Evolutionary conservation across 2,329 filamentous ascomycete genomes (phyloP), one percentile per base, ranked within the genome.

Genomic region (Pseudogymnoascus sp.): DNA sequence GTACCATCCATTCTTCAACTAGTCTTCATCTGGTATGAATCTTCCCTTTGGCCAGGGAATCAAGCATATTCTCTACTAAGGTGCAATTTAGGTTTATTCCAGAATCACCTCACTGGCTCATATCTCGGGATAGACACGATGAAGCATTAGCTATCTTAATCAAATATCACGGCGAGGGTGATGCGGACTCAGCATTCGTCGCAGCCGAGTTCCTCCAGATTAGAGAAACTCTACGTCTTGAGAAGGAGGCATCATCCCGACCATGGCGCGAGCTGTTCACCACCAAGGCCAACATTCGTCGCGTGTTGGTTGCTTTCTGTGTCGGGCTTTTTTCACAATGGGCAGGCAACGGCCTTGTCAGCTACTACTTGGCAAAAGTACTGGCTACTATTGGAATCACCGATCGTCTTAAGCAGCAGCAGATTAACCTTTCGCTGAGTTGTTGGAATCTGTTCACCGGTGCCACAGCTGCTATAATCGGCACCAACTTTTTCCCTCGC

Each of bases 311-410:
- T 8, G 42, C 42, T 25, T 5, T 84, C 52, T 75, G 77, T 19
- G 75, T 81, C 5, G 82, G 82, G 63, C 73, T 84, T 64, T 84
- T 84, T 73, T 80, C 79, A 5, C 83, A 85, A 66, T 84, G 80
- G 80, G 80, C 77, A 60, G 82, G 82, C 33, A 84, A 83, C 65
- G 78, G 77, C 36, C 69, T 81, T 8, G 76, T 79, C 33, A 77
- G 74, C 2, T 80, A 74, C 66, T 75, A 74, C 65, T 70, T 76
- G 14, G 69, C 68, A 28, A 67, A 71, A 5, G 72, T 76, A 12
- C 67, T 75, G n/a, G 64, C 72, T 22, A 71, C 66, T 3, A 71
- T 75, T 23, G 74, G 74, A 59, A 72, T 76, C 60, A 70, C 64
- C 2, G 66, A 71, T 30, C 64, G 67, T 35, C 71, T 72, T 28